Conservation (phyloP, 768 basidiomycete genomes). For the Tylopilus felleus region DNA sequence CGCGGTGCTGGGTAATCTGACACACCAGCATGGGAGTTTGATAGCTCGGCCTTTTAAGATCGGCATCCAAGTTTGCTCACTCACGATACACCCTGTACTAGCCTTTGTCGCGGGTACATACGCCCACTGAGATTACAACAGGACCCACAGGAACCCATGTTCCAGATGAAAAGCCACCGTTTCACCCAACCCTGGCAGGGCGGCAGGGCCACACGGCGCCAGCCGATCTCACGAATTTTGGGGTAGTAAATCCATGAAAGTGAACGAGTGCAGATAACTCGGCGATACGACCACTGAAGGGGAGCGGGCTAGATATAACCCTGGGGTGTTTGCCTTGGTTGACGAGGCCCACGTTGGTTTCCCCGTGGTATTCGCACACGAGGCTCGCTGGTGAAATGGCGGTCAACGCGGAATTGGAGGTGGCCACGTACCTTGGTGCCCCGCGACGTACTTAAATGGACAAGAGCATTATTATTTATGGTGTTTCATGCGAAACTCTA, state of each 20-base stretch:
- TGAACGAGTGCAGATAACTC: slow-evolving; percentile 15
- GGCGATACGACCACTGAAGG: slow-evolving; percentile 17
- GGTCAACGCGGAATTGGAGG: not conserved
- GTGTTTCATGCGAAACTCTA: slow-evolving; percentile 8
- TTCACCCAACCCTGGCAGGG: not conserved
- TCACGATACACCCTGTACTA: not conserved
- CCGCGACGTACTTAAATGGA: not conserved
- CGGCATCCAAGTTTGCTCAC: not conserved
- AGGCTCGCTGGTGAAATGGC: not conserved
- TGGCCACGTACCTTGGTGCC: not conserved
- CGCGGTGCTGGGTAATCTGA: slow-evolving; percentile 10
- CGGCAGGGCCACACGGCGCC: slow-evolving; percentile 1
- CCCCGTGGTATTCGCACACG: slow-evolving; percentile 3
- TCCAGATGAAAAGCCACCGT: not conserved
- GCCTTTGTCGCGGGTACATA: not conserved
- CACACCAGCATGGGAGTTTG: not conserved
- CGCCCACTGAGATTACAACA: not conserved
- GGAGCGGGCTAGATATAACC: not conserved
- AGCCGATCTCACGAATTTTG: slow-evolving; percentile 19
- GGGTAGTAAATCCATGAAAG: slow-evolving; percentile 19
- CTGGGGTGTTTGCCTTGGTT: not conserved
- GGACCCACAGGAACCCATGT: not conserved
- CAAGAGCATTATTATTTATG: not conserved
- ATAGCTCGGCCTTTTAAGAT: slow-evolving; percentile 1
- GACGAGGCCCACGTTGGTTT: slow-evolving; percentile 8